These are phyloP conservation scores for Rubus parviflorus DNA, from an alignment of 306 rosid genomes.

Conservation along the genomic window DNA sequence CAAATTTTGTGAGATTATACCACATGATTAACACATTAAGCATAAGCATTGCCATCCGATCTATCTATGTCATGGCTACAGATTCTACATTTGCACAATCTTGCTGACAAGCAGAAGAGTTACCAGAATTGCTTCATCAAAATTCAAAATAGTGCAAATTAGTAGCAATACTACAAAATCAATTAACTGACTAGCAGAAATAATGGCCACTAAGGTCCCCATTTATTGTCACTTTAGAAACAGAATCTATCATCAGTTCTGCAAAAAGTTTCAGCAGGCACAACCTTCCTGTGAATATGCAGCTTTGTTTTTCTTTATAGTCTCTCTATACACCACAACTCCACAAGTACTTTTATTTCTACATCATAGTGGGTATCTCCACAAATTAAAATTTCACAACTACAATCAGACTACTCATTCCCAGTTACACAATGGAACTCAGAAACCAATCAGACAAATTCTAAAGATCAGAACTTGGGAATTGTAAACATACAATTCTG, in stretches of 20 bases:
- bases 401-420: neutral
- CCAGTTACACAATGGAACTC: neutral
- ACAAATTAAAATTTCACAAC: neutral
- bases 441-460: neutral
- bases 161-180: neutral
- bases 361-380: neutral
- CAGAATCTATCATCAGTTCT: neutral
- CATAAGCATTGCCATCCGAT: neutral
- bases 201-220: neutral
- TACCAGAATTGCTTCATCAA: neutral
- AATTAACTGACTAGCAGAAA: conserved; percentile 6
- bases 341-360: neutral
- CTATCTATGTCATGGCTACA: neutral
- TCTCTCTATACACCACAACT: neutral
- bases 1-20: neutral
- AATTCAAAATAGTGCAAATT: neutral
- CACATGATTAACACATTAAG: neutral
- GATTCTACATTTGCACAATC: neutral
- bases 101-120: neutral
- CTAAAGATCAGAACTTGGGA: neutral
- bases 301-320: neutral
- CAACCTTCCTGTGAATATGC: neutral
- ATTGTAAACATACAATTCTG: neutral
- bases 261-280: neutral
- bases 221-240: neutral